These are phyloP conservation scores for Podaxis sp. DNA, from an alignment of 768 basidiomycete genomes.

Conservation along the genomic window DNA sequence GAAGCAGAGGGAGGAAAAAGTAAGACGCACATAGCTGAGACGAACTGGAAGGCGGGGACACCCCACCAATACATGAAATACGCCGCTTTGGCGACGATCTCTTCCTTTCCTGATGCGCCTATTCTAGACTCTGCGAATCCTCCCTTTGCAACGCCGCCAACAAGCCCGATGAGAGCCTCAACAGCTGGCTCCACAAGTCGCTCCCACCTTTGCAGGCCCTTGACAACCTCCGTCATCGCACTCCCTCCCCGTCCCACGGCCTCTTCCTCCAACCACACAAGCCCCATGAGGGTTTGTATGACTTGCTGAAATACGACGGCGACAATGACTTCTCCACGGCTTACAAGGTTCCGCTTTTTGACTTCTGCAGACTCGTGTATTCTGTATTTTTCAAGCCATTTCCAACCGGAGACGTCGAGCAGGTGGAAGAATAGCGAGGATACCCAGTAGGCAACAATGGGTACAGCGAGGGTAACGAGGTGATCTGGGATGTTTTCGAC, in stretches of 20 bases:
- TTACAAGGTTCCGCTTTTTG: constrained; percentile 66
- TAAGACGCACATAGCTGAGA: constrained; percentile 77
- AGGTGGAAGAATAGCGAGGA: constrained; percentile 75
- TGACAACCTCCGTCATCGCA: neutral
- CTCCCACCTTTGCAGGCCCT: constrained; percentile 7
- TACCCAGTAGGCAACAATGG: constrained; percentile 82
- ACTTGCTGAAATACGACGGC: constrained; percentile 86
- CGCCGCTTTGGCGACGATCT: constrained; percentile 34
- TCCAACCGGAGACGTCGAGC: constrained; percentile 74
- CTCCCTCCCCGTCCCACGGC: constrained; percentile 9
- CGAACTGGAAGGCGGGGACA: constrained; percentile 67
- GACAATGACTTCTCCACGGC: constrained; percentile 63
- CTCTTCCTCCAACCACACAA: constrained; percentile 57
- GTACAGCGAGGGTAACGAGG: constrained; percentile 64
- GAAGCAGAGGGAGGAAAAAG: neutral
- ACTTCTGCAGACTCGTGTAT: constrained; percentile 89
- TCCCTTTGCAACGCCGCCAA: neutral
- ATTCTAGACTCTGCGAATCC: neutral
- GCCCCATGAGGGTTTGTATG: constrained; percentile 76
- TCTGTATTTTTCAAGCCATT: constrained; percentile 77
- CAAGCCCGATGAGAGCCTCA: neutral
- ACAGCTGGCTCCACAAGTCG: neutral
- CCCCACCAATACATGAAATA: constrained; percentile 91
- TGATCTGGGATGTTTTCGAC: constrained; percentile 65
- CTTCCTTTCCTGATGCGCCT: neutral